These are phyloP conservation scores for Parascedosporium putredinis DNA, from an alignment of 2,329 filamentous ascomycete genomes.

Conservation along the genomic window DNA sequence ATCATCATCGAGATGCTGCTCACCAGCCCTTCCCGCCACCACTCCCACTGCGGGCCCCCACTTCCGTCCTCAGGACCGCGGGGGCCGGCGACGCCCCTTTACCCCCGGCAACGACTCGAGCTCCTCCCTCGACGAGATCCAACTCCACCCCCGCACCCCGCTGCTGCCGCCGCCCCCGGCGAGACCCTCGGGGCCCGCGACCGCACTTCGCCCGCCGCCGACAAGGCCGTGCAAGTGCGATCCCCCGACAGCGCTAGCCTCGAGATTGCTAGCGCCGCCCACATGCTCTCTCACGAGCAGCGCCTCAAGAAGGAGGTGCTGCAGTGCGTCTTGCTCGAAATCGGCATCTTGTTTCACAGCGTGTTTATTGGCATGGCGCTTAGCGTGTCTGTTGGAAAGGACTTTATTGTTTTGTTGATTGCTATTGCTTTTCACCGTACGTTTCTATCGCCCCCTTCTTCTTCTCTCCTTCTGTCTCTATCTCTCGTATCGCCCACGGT, in stretches of 20 bases:
- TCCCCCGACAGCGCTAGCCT: background rate
- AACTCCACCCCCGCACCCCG: background rate
- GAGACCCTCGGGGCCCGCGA: background rate
- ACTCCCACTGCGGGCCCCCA: constrained; percentile 6
- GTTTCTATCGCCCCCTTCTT: constrained; percentile 7
- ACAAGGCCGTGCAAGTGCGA: background rate
- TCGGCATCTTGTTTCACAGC: constrained; percentile 61
- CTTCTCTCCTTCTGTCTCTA: no score
- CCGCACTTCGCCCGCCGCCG: background rate
- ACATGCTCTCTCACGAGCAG: constrained; percentile 36
- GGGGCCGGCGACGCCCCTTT: background rate
- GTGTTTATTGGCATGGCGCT: constrained; percentile 80
- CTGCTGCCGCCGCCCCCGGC: background rate
- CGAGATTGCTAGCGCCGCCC: constrained; percentile 2
- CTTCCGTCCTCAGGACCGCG: background rate
- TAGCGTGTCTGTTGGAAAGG: constrained; percentile 64
- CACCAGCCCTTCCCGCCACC: constrained; percentile 29
- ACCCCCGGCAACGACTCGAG: constrained; percentile 3
- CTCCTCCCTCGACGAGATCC: background rate
- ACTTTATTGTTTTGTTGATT: constrained; percentile 68
- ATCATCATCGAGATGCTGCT: constrained; percentile 69
- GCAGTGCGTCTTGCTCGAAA: constrained; percentile 68
- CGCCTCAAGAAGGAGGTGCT: constrained; percentile 55
- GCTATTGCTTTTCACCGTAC: constrained; percentile 65
- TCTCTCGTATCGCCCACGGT: no score